Percentiles rank a stretch among this genome's conserved stretches.
Conservation (phyloP, 1,284 basidiomycete genomes). For the Sporisorium exsertum region DNA sequence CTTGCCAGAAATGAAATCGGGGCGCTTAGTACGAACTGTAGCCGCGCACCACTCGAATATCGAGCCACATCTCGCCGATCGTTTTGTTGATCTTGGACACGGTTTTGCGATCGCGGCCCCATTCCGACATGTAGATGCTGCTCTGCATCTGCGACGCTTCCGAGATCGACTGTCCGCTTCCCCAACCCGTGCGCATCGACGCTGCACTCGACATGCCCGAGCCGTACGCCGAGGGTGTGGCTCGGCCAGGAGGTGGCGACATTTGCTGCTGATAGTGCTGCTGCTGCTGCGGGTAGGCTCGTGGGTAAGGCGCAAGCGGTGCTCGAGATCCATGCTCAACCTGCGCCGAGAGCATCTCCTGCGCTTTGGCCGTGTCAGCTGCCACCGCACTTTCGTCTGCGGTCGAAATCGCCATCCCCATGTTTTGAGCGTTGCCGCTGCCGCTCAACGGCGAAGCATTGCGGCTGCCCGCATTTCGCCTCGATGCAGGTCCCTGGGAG, state of each 20-base stretch:
- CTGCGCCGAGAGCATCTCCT: slow-evolving; percentile 17
- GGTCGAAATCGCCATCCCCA: slow-evolving; percentile 43
- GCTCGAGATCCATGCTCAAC: slow-evolving; percentile 7
- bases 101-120: slow-evolving; percentile 48
- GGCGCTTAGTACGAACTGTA: slow-evolving; percentile 17
- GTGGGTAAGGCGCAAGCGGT: slow-evolving; percentile 15
- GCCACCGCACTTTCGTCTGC: slow-evolving; percentile 31
- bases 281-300: slow-evolving; percentile 16
- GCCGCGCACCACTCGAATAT: slow-evolving; percentile 47
- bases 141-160: slow-evolving; percentile 44
- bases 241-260: slow-evolving; percentile 4
- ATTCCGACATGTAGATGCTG: slow-evolving; percentile 50
- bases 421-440: slow-evolving; percentile 8
- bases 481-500: slow-evolving; percentile 9
- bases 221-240: slow-evolving; percentile 25
- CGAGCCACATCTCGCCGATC: slow-evolving; percentile 55
- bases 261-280: slow-evolving; percentile 1
- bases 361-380: slow-evolving; percentile 20
- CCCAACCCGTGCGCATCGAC: slow-evolving; percentile 36
- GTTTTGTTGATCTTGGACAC: slow-evolving; percentile 60
- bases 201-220: slow-evolving; percentile 26
- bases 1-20: neutral
- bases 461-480: slow-evolving; percentile 24
- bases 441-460: slow-evolving; percentile 28
- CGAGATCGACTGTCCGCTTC: slow-evolving; percentile 38